Base-by-base conservation (phyloP, 352 stramenopile genomes). In the Phytophthora sansomeana region DNA sequence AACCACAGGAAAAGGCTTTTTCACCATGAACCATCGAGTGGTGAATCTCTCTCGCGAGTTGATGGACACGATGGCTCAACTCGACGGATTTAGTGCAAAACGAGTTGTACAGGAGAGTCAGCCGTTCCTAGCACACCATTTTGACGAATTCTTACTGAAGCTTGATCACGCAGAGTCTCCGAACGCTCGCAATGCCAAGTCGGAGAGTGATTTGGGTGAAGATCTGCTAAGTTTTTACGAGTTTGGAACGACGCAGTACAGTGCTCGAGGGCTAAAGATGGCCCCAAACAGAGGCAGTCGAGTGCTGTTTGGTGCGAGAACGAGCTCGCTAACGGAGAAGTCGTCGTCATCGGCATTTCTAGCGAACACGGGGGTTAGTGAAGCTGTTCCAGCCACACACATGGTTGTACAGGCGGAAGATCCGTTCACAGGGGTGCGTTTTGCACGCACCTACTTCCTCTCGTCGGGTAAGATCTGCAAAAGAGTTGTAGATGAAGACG, bases 191-290 rank as follows among this genome's bases (percentile, higher is more conserved):
- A 59, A 56, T 9, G 43, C 62, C 6, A 82, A 77, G 52, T 75
- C 78, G 1, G 86, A 94, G 62, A 66, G 24, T 17, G 86, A 91
- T 21, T 50, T 90, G 11, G 82, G 66, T 1, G 86, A 94, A 32
- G 81, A 94, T 46, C 33, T 94, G 8, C 35, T 91, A 28, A 92
- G 81, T 36, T 90, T 92, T 41, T 94, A 90, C 44, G 86, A 92
- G 52, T 94, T 94, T 63, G 86, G 86, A 8, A 90, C 84, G 39
- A 91, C 87, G 59, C 84, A 92, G 30, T 77, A 84, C 58, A 67
- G 77, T 0, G 46, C 78, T 5, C 70, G 78, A 10, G 82, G 80
- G 0, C 50, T 94, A 3, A 17, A 50, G 21, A 51, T 57, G 10
- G 24, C 51, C 1, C 56, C 63, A 0, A 65, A 58, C 10, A 75